Base-by-base conservation (phyloP, 768 basidiomycete genomes). In the Agrocybe chaxingu region DNA sequence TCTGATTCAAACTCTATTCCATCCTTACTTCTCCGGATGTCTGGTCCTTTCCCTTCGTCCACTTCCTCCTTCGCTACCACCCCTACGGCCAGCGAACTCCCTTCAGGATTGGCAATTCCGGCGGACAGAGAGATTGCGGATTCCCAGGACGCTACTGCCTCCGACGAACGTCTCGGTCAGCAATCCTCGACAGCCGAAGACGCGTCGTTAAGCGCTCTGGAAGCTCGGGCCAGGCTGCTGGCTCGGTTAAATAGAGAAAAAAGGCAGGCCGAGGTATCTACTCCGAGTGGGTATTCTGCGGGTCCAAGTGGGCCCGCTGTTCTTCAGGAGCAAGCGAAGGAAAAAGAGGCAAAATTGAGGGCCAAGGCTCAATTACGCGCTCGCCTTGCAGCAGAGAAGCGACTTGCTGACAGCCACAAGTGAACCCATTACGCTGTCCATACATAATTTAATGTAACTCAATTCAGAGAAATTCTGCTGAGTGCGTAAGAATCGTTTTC, bases 311-410 rank as follows among this genome's bases (percentile, higher is more conserved):
- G 24, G 24, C 24, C 58, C 54, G 46, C 41, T 35, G 42, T 33
- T 46, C 41, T 58, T 53, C 51, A 42, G 51, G 50, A 55, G 44
- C 60, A 66, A 59, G 49, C 64, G 45, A 57, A 52, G 31, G 57
- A 52, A 54, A 64, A 68, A 47, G 80, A 83, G 57, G 69, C 68
- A 42, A 68, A 65, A 48, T 66, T 82, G 55, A 76, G 79, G 45
- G 65, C 63, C 45, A 76, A 75, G 57, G 76, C 78, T 36, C 77
- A 70, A 51, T 56, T 82, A 55, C 75, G 70, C 19, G 70, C 72
- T 19, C 74, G 76, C 32, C 70, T 82, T 19, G 74, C 55, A n/a
- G 53, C 58, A 44, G 58, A 60, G 36, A 57, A 55, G 32, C 51
- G 55, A 29, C 54, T 42, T 12, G 53, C 47, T 32, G 51, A 44